Conservation (phyloP, 108 stramenopile species). For the Conticribra weissflogii region DNA sequence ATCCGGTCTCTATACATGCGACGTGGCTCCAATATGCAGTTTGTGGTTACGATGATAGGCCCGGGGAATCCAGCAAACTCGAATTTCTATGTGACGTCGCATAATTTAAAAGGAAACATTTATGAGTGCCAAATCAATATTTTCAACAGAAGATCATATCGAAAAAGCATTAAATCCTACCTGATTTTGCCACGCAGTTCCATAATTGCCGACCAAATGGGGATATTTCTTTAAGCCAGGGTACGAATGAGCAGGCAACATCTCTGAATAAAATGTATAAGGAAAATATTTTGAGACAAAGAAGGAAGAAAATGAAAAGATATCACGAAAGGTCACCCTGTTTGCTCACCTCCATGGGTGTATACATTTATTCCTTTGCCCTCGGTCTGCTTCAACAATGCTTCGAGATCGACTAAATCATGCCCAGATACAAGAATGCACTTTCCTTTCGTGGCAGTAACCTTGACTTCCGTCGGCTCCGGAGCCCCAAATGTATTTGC, state of each 20-base stretch:
- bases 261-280: no score
- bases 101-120: not conserved
- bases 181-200: conserved; percentile 87
- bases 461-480: conserved; percentile 65
- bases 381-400: conserved; percentile 79
- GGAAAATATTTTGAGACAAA: no score
- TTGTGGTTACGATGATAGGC: conserved; percentile 79
- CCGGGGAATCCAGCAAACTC: conserved; percentile 79
- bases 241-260: conserved; percentile 86
- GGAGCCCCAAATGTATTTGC: conserved; percentile 64
- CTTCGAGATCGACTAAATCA: conserved; percentile 70
- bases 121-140: no score
- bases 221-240: conserved; percentile 73
- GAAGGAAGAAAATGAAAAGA: no score
- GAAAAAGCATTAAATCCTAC: not conserved
- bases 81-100: conserved; percentile 53
- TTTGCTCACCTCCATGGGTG: conserved; percentile 88
- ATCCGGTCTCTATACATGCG: conserved; percentile 72
- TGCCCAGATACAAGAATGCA: conserved; percentile 82
- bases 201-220: conserved; percentile 82
- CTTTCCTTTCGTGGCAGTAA: conserved; percentile 74
- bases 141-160: no score
- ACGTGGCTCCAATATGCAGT: conserved; percentile 80
- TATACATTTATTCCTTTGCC: conserved; percentile 86
- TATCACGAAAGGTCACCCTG: no score